phyloP scores from a whole-genome alignment of 169 alveolate species.

The Toxoplasma gondii region DNA sequence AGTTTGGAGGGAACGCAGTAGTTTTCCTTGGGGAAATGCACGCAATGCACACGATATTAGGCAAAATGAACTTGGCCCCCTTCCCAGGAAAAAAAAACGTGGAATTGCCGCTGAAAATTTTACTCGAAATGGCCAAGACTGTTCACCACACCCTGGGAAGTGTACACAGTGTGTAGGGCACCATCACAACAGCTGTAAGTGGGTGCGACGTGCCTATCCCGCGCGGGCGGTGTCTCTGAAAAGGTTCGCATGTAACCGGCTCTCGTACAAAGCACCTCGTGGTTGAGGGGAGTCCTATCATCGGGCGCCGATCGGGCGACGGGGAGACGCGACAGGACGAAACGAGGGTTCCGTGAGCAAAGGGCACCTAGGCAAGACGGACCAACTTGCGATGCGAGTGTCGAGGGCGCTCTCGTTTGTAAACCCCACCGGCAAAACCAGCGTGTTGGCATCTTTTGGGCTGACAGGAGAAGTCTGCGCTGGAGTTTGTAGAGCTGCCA shows the following conservation, averaged over 20 bases:
- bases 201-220: slow-evolving; percentile 9
- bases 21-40: not conserved
- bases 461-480: too few relatives aligned
- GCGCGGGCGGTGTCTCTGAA: not conserved
- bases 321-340: not conserved
- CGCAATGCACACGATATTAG: not conserved
- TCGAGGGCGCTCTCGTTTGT: not conserved
- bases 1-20: not conserved
- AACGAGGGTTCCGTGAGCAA: not conserved
- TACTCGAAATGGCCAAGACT: not conserved
- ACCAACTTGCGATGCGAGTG: not conserved
- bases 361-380: not conserved
- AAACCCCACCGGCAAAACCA: not conserved
- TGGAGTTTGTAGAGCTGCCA: too few relatives aligned
- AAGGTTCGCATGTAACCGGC: not conserved
- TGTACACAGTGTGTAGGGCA: not conserved
- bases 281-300: not conserved
- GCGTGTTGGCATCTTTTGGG: too few relatives aligned
- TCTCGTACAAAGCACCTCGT: not conserved
- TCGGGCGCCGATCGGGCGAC: too few relatives aligned
- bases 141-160: not conserved
- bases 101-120: not conserved
- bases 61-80: not conserved
- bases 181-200: not conserved
- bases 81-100: not conserved